These are phyloP conservation scores for Adenanthera pavonina DNA, from an alignment of 306 rosid genomes.

Conservation along the genomic window DNA sequence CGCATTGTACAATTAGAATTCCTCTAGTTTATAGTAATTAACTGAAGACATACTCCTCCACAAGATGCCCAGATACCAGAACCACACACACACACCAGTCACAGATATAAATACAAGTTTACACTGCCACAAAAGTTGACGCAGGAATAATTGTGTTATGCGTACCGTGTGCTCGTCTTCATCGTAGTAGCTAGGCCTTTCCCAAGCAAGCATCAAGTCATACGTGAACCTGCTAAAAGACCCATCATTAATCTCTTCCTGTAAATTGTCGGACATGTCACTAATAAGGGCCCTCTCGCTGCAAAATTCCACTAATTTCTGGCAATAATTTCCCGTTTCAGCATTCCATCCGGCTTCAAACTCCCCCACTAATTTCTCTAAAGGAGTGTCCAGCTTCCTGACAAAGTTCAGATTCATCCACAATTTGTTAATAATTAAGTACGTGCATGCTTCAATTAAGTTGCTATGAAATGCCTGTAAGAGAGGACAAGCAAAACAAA, in stretches of 20 bases:
- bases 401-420: neutral
- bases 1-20: neutral
- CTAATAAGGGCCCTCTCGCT: conserved; percentile 63
- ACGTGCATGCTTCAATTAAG: neutral
- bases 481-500: neutral
- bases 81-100: neutral
- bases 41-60: neutral
- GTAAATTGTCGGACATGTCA: conserved; percentile 45
- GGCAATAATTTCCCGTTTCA: conserved; percentile 53
- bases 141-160: neutral
- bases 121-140: neutral
- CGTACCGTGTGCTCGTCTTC: conserved; percentile 51
- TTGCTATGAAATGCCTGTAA: neutral
- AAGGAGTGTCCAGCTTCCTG: conserved; percentile 59
- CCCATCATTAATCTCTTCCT: conserved; percentile 62
- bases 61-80: neutral
- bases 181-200: conserved; percentile 63
- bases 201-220: conserved; percentile 94
- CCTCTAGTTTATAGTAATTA: neutral
- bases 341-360: conserved; percentile 70
- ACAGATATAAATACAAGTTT: neutral
- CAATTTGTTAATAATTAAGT: neutral
- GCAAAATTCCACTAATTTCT: conserved; percentile 73
- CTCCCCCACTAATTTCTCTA: conserved; percentile 66
- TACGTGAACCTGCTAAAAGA: conserved; percentile 71